A percentile compares a stretch with the other conserved stretches of the same genome.
phyloP scores from a whole-genome alignment of 352 stramenopile species.

The Phytopythium oedochilum region DNA sequence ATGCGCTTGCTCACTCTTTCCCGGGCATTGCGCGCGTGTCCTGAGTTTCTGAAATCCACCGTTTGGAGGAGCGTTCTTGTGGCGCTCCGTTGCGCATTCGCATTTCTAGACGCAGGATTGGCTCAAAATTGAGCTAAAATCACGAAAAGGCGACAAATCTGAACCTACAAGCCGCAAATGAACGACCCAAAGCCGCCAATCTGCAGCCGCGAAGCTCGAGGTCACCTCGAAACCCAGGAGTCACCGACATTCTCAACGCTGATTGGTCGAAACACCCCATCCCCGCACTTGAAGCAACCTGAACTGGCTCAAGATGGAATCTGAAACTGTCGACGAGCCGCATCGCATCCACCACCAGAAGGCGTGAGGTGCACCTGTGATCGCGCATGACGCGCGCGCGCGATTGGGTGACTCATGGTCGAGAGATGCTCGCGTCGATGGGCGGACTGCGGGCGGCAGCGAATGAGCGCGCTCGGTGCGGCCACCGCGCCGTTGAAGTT shows the following conservation, averaged over 20 bases:
- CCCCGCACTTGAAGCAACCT: not conserved
- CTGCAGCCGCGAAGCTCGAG: not conserved
- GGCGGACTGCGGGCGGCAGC: not conserved
- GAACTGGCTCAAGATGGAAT: not conserved
- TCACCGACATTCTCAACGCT: not conserved
- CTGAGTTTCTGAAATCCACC: too few relatives aligned
- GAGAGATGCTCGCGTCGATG: not conserved
- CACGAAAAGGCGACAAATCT: not conserved
- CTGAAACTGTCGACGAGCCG: not conserved
- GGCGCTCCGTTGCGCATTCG: slow-evolving; percentile 4
- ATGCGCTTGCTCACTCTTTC: not conserved
- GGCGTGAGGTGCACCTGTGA: not conserved
- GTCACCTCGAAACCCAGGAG: not conserved
- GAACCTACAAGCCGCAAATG: not conserved
- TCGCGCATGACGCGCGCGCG: not conserved
- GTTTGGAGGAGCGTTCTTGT: not conserved
- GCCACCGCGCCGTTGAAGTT: slow-evolving; percentile 5
- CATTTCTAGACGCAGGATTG: not conserved
- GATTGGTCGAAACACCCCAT: slow-evolving; percentile 2
- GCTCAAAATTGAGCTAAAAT: not conserved
- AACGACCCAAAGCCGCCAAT: not conserved
- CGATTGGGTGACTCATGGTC: not conserved
- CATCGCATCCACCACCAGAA: slow-evolving; percentile 4
- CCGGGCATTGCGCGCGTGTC: too few relatives aligned
- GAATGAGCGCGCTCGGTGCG: not conserved